Evolutionary conservation across 2,329 filamentous ascomycete species (phyloP), one percentile per base, ranked within the genome.

Genomic region (Mycosphaerella sp.): DNA sequence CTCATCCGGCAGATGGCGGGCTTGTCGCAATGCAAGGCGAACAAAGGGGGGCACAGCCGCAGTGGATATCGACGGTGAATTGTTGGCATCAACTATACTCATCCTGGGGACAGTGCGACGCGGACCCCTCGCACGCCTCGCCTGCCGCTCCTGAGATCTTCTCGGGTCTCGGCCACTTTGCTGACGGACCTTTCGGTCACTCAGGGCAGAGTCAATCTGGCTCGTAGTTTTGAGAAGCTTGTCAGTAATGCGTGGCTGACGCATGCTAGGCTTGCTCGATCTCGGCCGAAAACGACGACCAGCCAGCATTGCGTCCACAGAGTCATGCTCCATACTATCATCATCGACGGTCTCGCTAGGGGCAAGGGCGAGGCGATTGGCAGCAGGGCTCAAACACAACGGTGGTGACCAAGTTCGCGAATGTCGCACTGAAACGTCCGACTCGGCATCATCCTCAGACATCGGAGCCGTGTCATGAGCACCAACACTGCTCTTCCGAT

Each of bases 21-120:
- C 78, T 60, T 74, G 72, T 56, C 81, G 76, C 29, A 74, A 73
- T 34, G 81, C 81, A 54, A 85, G 64, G 49, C 74, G 74, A 5
- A 84, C 68, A 51, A 84, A 84, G 21, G 74, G 74, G 7, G 81
- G 72, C 59, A 53, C 61, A 53, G 32, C 58, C 59, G 41, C 62
- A 3, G 59, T 59, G 17, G 64, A 56, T 56, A 73, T 60, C 65
- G 70, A 62, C 59, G 71, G 62, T n/a, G 72, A 23, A 26, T 11
- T 48, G 10, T 60, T 53, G 9, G 59, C 70, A 69, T 83, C 80
- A 6, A 81, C 63, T 14, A 84, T 76, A 55, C 80, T 77, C 63
- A 78, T 63, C 41, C 8, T 36, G 6, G 36, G 29, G 11, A 23
- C 1, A 5, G 29, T 6, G 11, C 48, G 48, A 21, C 10, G 31